Conservation (phyloP, 2,329 filamentous ascomycete genomes). For the Aspergillus terreus region DNA sequence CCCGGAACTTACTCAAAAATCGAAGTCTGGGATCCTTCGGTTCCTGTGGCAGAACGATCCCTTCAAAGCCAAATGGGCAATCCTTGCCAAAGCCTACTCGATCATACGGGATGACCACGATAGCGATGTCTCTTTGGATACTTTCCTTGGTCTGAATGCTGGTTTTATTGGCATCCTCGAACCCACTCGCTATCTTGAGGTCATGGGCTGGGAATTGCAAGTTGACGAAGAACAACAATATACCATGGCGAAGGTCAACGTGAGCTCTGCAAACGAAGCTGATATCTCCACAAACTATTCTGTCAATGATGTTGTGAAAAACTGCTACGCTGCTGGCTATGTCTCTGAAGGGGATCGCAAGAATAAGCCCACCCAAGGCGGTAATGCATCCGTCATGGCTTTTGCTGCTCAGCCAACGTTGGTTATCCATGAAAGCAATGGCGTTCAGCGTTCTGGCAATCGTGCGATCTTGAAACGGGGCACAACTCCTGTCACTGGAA, state of each 20-base stretch:
- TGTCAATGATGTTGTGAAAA: slow-evolving; percentile 27
- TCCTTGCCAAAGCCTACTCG: slow-evolving; percentile 56
- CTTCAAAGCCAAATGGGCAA: slow-evolving; percentile 50
- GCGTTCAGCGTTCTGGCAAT: slow-evolving; percentile 14
- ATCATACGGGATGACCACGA: slow-evolving; percentile 51
- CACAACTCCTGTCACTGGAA: neutral
- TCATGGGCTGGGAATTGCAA: slow-evolving; percentile 46
- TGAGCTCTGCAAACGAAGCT: slow-evolving; percentile 14
- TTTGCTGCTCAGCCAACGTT: slow-evolving; percentile 23
- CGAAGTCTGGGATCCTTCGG: slow-evolving; percentile 49
- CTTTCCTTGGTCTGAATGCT: slow-evolving; percentile 46
- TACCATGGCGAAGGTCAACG: slow-evolving; percentile 16
- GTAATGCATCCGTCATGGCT: slow-evolving; percentile 19
- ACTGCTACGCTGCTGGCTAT: slow-evolving; percentile 30
- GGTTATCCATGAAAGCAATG: slow-evolving; percentile 8
- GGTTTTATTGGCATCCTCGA: slow-evolving; percentile 47
- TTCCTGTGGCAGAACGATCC: slow-evolving; percentile 50
- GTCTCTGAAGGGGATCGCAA: slow-evolving; percentile 15
- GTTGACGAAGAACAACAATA: slow-evolving; percentile 27
- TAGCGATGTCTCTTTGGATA: slow-evolving; percentile 43
- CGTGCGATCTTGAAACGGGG: slow-evolving; percentile 5
- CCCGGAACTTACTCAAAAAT: slow-evolving; percentile 48
- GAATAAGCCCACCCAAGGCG: slow-evolving; percentile 6
- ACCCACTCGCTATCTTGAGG: slow-evolving; percentile 44
- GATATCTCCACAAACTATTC: slow-evolving; percentile 28